Base-by-base conservation (phyloP, 1,139 yeast species). In the Suhomyces guaymorum region DNA sequence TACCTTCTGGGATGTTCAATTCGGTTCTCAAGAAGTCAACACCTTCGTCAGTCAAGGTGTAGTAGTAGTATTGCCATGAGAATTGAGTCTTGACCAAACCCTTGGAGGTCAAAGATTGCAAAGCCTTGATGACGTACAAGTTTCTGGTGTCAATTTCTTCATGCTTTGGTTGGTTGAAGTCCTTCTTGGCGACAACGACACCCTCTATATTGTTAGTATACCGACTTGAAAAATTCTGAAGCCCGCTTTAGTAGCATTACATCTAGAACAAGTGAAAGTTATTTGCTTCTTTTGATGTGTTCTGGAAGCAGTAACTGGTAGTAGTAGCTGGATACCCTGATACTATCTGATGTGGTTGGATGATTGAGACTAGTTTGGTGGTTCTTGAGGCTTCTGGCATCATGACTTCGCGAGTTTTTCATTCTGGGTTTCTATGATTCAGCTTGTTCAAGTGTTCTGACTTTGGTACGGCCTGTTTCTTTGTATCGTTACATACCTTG, bases 51-150 rank as follows among this genome's bases (percentile, higher is more conserved):
- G 97, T 92, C 72, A 94, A 87, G 80, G 98, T 89, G 95, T 94
- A 94, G 96, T 92, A 94, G 80, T 92, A 94, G 83, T 88, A 88
- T 85, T 90, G 97, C 99, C 99, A 92, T 64, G 98, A 92, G 85
- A 92, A 92, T 78, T 90, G 97, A 63, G 99, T 92, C 87, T 90
- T 89, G 75, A 92, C 97, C 82, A 66, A 92, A 72, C 99, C 99
- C 78, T 84, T 89, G 57, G 98, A 92, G 69, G 96, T 89, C 74
- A 92, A 86, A 52, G 97, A 90, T 81, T 92, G 99, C 74, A 92
- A 84, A 67, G 98, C 97, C 86, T 92, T 92, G 82, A 92, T 89
- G 72, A 92, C 99, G 70, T 71, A 90, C 73, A 90, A 83, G 95
- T 90, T 89, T 79, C 79, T 90, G 81, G 96, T 85, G 78, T 85